Percentiles rank a stretch among this genome's conserved stretches.
phyloP scores from a whole-genome alignment of 2,329 filamentous ascomycete species.

The Triangularia setosa region DNA sequence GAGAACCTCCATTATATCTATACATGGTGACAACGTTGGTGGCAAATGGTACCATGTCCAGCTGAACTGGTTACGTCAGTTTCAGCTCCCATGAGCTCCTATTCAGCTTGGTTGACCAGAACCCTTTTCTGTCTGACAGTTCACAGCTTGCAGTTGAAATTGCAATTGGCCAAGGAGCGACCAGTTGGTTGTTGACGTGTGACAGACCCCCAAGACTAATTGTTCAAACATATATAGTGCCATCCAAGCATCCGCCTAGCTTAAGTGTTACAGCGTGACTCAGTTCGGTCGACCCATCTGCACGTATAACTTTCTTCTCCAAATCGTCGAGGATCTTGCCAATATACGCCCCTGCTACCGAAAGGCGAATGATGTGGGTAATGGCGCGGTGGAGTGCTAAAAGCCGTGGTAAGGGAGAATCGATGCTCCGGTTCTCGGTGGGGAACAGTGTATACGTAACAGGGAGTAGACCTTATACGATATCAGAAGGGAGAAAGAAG shows the following conservation, averaged over 20 bases:
- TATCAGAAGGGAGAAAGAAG: slow-evolving; percentile 17
- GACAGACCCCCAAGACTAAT: too few relatives aligned
- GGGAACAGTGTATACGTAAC: slow-evolving; percentile 29
- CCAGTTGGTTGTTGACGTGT: too few relatives aligned
- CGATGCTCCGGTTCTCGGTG: slow-evolving; percentile 24
- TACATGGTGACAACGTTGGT: too few relatives aligned
- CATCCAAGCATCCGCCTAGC: not conserved
- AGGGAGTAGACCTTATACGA: slow-evolving; percentile 20
- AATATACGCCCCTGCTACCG: slow-evolving; percentile 30
- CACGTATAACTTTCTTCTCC: slow-evolving; percentile 5
- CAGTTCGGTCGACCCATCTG: slow-evolving; percentile 8
- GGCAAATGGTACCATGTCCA: too few relatives aligned
- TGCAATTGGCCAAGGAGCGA: too few relatives aligned
- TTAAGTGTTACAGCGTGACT: slow-evolving; percentile 1
- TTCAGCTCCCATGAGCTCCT: too few relatives aligned
- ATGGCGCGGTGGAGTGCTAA: slow-evolving; percentile 22
- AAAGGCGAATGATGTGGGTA: slow-evolving; percentile 29
- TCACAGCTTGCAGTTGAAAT: too few relatives aligned
- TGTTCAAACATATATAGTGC: too few relatives aligned
- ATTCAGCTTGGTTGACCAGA: too few relatives aligned
- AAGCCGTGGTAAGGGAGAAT: slow-evolving; percentile 30
- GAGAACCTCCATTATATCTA: too few relatives aligned
- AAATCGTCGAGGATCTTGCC: slow-evolving; percentile 28
- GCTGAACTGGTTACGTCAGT: too few relatives aligned
- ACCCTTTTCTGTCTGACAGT: too few relatives aligned